These are phyloP conservation scores for Phaeotremella skinneri DNA, from an alignment of 768 basidiomycete species.

Conservation along the genomic window DNA sequence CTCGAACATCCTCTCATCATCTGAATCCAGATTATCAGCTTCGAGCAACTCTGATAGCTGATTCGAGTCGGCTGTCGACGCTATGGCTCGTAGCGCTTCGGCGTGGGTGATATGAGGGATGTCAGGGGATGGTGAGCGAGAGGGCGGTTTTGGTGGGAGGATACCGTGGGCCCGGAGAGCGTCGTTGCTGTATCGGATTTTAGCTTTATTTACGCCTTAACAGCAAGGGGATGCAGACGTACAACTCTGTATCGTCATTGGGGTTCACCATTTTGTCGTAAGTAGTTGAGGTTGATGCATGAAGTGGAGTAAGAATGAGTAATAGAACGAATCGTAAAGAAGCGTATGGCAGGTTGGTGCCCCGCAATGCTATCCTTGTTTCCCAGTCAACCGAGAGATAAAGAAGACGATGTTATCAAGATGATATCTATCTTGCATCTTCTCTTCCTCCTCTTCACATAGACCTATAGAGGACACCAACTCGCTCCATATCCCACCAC, in stretches of 20 bases:
- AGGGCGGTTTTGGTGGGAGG: slow-evolving; percentile 68
- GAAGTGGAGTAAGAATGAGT: too few species aligned
- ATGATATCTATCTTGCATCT: too few species aligned
- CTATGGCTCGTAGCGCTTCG: slow-evolving; percentile 43
- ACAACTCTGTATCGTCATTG: slow-evolving; percentile 97
- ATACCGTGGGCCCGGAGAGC: slow-evolving; percentile 90
- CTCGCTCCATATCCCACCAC: too few species aligned
- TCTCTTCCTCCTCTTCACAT: too few species aligned
- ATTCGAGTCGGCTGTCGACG: slow-evolving; percentile 34
- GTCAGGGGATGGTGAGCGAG: slow-evolving; percentile 69
- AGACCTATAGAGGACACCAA: too few species aligned
- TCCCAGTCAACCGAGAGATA: too few species aligned
- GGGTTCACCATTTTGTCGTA: slow-evolving; percentile 58
- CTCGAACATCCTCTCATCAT: slow-evolving; percentile 70
- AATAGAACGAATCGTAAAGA: too few species aligned
- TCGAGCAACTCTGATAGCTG: slow-evolving; percentile 64
- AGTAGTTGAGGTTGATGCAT: slow-evolving; percentile 4
- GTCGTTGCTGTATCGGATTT: slow-evolving; percentile 68
- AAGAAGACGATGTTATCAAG: too few species aligned
- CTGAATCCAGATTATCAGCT: slow-evolving; percentile 73
- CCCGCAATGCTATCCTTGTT: too few species aligned
- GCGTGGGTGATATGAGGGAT: slow-evolving; percentile 67
- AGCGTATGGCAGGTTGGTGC: too few species aligned
- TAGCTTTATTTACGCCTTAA: slow-evolving; percentile 17
- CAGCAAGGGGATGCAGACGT: slow-evolving; percentile 46